These are phyloP conservation scores for Meyerozyma sp. DNA, from an alignment of 1,139 yeast genomes.

Conservation along the genomic window DNA sequence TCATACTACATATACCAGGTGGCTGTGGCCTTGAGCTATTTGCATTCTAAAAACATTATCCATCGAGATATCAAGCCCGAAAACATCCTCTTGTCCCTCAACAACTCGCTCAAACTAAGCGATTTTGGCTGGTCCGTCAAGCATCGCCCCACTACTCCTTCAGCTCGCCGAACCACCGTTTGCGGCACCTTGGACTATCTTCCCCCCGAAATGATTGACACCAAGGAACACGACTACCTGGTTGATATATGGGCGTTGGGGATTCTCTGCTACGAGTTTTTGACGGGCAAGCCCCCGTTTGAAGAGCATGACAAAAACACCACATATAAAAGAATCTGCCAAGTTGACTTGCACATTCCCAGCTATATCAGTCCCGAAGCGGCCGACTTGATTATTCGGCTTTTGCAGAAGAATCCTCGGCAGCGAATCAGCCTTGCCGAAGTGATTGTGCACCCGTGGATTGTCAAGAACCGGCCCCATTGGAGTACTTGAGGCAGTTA, in stretches of 20 bases:
- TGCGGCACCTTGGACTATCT: conserved; percentile 94
- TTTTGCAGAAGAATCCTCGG: conserved; percentile 64
- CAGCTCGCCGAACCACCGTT: conserved; percentile 67
- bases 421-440: conserved; percentile 57
- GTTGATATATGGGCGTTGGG: conserved; percentile 97
- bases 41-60: conserved; percentile 74
- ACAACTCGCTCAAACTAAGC: conserved; percentile 72
- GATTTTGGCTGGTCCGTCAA: conserved; percentile 96
- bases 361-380: conserved; percentile 67
- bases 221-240: conserved; percentile 67
- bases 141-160: conserved; percentile 7
- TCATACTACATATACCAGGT: conserved; percentile 80
- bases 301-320: conserved; percentile 72
- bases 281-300: conserved; percentile 89
- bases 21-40: conserved; percentile 68
- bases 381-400: conserved; percentile 57
- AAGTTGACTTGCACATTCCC: conserved; percentile 73
- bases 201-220: conserved; percentile 94
- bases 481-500: conserved; percentile 30
- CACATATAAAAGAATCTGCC: conserved; percentile 75
- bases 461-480: conserved; percentile 50
- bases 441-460: conserved; percentile 81
- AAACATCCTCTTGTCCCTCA: conserved; percentile 69
- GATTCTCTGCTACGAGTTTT: conserved; percentile 74
- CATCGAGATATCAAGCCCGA: conserved; percentile 95